Evolutionary conservation across 225 moss, liverwort and hornwort genomes (phyloP).

Genomic region (Antitrichia curtipendula): DNA sequence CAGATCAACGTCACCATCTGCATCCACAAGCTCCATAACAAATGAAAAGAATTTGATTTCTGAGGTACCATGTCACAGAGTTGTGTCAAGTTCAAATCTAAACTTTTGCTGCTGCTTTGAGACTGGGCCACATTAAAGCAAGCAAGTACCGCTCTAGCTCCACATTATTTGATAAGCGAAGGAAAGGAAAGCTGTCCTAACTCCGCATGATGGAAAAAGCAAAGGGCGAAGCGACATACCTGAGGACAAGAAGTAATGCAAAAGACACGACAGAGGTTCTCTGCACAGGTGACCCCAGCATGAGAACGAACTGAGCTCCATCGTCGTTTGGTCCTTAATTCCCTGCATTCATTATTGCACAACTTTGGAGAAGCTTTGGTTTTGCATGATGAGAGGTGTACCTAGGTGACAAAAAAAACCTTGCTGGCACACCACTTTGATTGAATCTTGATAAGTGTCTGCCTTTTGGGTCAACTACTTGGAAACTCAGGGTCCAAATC

Average conservation of each 20-base stretch:
- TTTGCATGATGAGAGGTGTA: neutral
- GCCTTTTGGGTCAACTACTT: neutral
- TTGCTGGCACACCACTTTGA: neutral
- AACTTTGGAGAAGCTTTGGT: neutral
- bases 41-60: neutral
- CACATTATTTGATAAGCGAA: neutral
- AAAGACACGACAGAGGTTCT: neutral
- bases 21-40: neutral
- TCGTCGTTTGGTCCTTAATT: neutral
- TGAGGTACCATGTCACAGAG: neutral
- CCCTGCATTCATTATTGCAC: neutral
- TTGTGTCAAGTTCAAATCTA: neutral
- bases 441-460: neutral
- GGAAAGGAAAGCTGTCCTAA: no score
- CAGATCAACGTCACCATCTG: neutral
- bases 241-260: neutral
- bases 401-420: neutral
- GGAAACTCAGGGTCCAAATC: neutral
- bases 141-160: neutral
- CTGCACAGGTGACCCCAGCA: neutral
- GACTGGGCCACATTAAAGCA: neutral
- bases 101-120: neutral
- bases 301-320: no score
- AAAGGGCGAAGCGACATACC: neutral
- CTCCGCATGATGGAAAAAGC: neutral